phyloP scores from a whole-genome alignment of 106 monocot genomes.

The Apostasia ramifera region DNA sequence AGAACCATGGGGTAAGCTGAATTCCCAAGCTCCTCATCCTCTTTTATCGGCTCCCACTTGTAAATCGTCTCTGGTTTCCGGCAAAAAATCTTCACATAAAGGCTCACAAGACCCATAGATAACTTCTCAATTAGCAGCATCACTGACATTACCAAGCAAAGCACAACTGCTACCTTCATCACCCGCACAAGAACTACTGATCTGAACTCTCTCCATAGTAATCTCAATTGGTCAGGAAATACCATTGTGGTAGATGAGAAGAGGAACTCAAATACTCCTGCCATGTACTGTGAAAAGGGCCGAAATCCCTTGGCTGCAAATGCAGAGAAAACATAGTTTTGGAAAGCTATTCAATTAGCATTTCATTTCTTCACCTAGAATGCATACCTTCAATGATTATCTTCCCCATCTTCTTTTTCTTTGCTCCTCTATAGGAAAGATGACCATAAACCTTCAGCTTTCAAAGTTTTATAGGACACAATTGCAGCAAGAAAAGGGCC shows the following conservation, averaged over 20 bases:
- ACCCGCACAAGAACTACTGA: conserved; percentile 10
- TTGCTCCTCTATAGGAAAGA: not conserved
- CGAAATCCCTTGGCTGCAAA: not conserved
- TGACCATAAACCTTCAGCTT: not conserved
- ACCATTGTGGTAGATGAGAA: not conserved
- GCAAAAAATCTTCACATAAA: conserved; percentile 29
- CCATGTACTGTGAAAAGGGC: conserved; percentile 1
- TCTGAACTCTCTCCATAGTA: conserved; percentile 6
- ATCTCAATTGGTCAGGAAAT: not conserved
- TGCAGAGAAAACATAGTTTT: not conserved
- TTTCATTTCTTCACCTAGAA: not conserved
- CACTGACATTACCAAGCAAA: conserved; percentile 17
- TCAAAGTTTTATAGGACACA: not conserved
- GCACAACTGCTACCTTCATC: conserved; percentile 5
- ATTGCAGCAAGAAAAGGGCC: not conserved
- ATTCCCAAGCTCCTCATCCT: conserved; percentile 32
- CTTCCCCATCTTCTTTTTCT: not conserved
- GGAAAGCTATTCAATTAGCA: not conserved
- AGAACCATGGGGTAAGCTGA: conserved; percentile 23
- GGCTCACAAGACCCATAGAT: conserved; percentile 20
- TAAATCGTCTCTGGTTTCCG: conserved; percentile 35
- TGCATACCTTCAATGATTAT: not conserved
- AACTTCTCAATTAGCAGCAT: conserved; percentile 22
- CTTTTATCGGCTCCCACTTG: conserved; percentile 35
- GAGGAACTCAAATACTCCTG: conserved; percentile 2